These are phyloP conservation scores for Spatholobus suberectus DNA, from an alignment of 306 rosid genomes.

Conservation along the genomic window DNA sequence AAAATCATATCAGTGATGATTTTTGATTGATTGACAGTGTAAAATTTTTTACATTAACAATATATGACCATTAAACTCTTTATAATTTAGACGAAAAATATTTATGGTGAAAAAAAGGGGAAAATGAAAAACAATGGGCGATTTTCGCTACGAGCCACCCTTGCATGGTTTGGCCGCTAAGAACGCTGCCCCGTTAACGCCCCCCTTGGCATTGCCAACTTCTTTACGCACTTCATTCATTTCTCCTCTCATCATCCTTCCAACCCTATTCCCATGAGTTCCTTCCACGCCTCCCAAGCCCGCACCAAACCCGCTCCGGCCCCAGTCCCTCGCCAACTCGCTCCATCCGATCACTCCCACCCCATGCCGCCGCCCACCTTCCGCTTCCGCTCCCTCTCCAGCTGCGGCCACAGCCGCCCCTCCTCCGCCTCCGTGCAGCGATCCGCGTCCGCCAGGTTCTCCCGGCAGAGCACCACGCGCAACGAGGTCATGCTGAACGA, in stretches of 20 bases:
- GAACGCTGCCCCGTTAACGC: slow-evolving; percentile 38
- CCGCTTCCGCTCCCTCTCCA: slow-evolving; percentile 50
- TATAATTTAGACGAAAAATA: no score
- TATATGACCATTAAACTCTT: no score
- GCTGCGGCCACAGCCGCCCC: slow-evolving; percentile 5
- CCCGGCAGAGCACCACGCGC: slow-evolving; percentile 34
- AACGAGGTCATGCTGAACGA: slow-evolving; percentile 51
- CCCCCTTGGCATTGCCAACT: neutral
- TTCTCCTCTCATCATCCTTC: neutral
- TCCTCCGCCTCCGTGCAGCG: slow-evolving; percentile 30
- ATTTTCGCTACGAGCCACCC: slow-evolving; percentile 46
- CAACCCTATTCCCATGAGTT: neutral
- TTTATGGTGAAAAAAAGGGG: neutral
- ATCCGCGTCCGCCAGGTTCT: slow-evolving; percentile 38
- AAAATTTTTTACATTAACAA: no score
- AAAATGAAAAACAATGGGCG: neutral
- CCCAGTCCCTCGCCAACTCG: neutral
- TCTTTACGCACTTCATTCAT: neutral
- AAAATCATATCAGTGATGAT: no score
- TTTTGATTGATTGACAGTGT: no score
- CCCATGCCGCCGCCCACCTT: neutral
- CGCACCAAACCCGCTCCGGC: neutral
- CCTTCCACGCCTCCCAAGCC: neutral
- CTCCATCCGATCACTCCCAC: neutral
- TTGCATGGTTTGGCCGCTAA: slow-evolving; percentile 45